Conservation (phyloP, 2,329 filamentous ascomycete species). For the Aureobasidium namibiae region DNA sequence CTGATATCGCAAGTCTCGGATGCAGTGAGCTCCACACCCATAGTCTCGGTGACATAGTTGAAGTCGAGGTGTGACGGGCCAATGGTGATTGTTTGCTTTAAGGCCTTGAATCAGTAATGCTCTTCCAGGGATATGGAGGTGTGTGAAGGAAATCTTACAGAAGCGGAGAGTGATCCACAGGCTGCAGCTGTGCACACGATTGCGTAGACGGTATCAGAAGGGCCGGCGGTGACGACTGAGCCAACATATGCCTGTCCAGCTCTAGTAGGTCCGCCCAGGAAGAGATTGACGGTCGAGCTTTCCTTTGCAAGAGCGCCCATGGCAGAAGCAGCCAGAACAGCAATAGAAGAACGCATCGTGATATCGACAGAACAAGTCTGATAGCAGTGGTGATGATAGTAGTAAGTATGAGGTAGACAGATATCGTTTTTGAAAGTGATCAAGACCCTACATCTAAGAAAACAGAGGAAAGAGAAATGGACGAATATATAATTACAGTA, state of each 20-base stretch:
- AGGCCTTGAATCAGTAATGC: neutral
- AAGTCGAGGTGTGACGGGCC: neutral
- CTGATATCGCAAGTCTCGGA: neutral
- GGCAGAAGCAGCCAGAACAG: conserved; percentile 1
- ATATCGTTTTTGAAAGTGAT: no score
- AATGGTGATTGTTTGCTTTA: neutral
- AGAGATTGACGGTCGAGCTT: neutral
- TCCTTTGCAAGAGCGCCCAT: neutral
- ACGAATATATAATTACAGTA: neutral
- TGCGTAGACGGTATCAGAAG: neutral
- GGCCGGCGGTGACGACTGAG: neutral
- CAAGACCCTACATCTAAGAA: no score
- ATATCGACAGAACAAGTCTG: no score
- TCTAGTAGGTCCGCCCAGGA: neutral
- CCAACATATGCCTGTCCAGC: neutral
- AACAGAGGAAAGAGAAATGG: neutral
- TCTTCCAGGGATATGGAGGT: neutral
- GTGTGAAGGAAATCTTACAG: neutral
- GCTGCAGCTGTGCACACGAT: neutral
- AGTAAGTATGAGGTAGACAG: neutral
- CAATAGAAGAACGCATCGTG: conserved; percentile 4
- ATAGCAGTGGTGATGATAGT: neutral
- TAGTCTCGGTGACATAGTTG: neutral
- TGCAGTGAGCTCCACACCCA: neutral
- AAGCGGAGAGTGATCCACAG: neutral